A percentile compares a stretch with the other conserved stretches of the same genome.
Evolutionary conservation across 169 alveolate species (phyloP).

Genomic region (Plasmodium inui): DNA sequence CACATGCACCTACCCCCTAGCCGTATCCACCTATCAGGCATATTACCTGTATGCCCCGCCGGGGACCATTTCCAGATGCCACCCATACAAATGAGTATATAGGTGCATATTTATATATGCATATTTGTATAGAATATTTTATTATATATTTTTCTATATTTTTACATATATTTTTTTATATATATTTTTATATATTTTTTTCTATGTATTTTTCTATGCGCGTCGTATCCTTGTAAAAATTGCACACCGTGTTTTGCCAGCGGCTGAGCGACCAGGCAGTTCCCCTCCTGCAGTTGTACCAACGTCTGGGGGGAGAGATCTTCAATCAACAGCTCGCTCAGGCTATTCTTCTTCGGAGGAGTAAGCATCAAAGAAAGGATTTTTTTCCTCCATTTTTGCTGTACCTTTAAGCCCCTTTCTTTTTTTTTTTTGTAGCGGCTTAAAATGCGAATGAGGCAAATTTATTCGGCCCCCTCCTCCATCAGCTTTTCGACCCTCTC

Average conservation of each 20-base stretch:
- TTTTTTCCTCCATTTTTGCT: neutral
- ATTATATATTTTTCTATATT: neutral
- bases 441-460: neutral
- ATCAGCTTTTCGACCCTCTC: neutral
- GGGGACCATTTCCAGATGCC: neutral
- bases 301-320: neutral
- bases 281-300: neutral
- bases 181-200: too few species aligned
- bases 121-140: neutral
- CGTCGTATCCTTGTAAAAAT: neutral
- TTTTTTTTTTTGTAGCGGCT: neutral
- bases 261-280: neutral
- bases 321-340: neutral
- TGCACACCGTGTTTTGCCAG: neutral
- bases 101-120: neutral
- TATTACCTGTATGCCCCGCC: neutral
- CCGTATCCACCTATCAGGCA: neutral
- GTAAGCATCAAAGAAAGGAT: neutral
- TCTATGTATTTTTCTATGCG: neutral
- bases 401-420: neutral
- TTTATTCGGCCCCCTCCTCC: neutral
- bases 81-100: neutral
- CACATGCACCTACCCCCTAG: neutral
- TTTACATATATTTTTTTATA: too few species aligned
- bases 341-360: neutral